Conservation (phyloP, 2,329 filamentous ascomycete species). For the Ceratocystiopsis minuta region DNA sequence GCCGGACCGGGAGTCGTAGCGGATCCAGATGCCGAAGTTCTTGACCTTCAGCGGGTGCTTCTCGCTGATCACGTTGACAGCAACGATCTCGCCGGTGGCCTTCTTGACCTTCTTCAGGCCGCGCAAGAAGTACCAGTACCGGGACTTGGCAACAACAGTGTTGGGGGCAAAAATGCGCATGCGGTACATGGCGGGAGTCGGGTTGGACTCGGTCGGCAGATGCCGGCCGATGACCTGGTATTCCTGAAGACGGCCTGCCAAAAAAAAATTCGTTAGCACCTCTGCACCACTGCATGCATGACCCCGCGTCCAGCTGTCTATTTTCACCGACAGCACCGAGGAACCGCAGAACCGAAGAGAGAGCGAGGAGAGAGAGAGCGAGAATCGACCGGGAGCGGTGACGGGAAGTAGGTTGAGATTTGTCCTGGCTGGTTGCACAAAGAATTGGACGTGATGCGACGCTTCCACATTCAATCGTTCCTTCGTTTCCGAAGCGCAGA, state of each 20-base stretch:
- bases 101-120: constrained; percentile 99
- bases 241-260: constrained; percentile 99
- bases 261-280: constrained; percentile 10
- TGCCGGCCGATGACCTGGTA: constrained; percentile 99
- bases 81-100: constrained; percentile 98
- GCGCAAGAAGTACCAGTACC: constrained; percentile 99
- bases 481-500: too few relatives aligned
- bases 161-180: constrained; percentile 99
- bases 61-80: constrained; percentile 92
- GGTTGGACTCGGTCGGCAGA: constrained; percentile 93
- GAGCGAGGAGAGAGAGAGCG: too few relatives aligned
- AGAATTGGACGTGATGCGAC: too few relatives aligned
- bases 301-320: too few relatives aligned
- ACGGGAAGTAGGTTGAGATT: too few relatives aligned
- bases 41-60: constrained; percentile 99
- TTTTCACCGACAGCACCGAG: too few relatives aligned
- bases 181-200: constrained; percentile 95
- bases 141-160: constrained; percentile 95
- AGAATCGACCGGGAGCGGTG: too few relatives aligned
- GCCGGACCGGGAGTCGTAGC: constrained; percentile 98
- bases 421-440: too few relatives aligned
- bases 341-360: too few relatives aligned
- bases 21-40: constrained; percentile 99
- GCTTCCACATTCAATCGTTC: too few relatives aligned
- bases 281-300: background rate